These are phyloP conservation scores for Ananas comosus DNA, from an alignment of 176 grass and related monocot genomes.

Conservation along the genomic window DNA sequence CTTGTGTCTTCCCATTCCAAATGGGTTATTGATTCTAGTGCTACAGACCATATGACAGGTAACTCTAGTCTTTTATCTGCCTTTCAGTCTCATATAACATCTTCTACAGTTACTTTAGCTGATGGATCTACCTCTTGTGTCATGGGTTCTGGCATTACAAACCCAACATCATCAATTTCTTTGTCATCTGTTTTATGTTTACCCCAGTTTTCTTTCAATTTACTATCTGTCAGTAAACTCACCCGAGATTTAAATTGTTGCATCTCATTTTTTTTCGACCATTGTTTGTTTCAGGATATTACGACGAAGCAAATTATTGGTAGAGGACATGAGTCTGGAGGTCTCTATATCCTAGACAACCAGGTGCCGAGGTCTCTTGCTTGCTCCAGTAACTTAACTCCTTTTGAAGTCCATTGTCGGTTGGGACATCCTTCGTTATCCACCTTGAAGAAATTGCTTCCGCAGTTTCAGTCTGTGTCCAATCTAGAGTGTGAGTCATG, in stretches of 20 bases:
- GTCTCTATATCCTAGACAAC: not conserved
- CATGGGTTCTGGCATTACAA: not conserved
- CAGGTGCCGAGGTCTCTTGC: not conserved
- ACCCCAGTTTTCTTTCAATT: constrained; percentile 2
- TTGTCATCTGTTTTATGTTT: not conserved
- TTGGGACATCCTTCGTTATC: not conserved
- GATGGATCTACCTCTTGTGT: not conserved
- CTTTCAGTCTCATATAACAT: not conserved
- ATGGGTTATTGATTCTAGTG: not conserved
- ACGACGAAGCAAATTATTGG: constrained; percentile 5
- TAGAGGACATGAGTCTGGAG: not conserved
- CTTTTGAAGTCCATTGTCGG: not conserved
- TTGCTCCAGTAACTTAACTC: not conserved
- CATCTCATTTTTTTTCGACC: not conserved
- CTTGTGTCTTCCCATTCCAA: not conserved
- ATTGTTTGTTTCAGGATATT: constrained; percentile 5
- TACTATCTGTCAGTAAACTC: not conserved
- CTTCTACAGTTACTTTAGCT: not conserved
- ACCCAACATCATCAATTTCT: not conserved
- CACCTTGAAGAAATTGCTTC: not conserved
- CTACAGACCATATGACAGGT: not conserved
- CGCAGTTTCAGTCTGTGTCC: not conserved
- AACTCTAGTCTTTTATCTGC: not conserved
- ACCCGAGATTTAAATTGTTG: not conserved
- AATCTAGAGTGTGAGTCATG: not conserved